These are phyloP conservation scores for Dendrocalamus latiflorus DNA, from an alignment of 202 grass and related monocot species.

Conservation along the genomic window DNA sequence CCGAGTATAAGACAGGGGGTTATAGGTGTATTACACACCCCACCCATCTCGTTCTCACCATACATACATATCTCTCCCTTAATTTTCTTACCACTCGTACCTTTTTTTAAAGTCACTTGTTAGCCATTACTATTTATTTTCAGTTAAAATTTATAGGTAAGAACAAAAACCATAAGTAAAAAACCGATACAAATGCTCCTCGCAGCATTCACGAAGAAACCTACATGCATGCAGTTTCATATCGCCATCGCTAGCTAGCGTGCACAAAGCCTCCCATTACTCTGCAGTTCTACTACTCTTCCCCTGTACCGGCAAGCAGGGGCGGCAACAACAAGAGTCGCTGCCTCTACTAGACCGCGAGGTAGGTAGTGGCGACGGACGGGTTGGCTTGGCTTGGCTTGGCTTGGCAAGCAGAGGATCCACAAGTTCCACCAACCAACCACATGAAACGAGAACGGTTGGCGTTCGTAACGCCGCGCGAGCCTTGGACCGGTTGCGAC, in stretches of 20 bases:
- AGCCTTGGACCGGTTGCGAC: neutral
- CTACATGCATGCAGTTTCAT: neutral
- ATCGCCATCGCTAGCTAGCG: neutral
- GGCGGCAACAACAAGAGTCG: neutral
- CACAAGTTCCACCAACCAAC: conserved; percentile 39
- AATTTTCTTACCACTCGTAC: too few relatives aligned
- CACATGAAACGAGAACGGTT: neutral
- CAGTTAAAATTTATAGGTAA: rapidly evolving
- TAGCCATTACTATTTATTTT: too few relatives aligned
- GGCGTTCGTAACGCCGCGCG: neutral
- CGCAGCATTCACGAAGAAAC: neutral
- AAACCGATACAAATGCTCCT: too few relatives aligned
- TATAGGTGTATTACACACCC: too few relatives aligned
- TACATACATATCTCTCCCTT: too few relatives aligned
- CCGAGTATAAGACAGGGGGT: too few relatives aligned
- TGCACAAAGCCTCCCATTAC: neutral
- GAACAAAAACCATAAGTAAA: too few relatives aligned
- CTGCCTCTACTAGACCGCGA: neutral
- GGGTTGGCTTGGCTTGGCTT: too few relatives aligned
- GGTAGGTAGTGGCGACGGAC: neutral
- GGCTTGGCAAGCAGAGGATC: conserved; percentile 5
- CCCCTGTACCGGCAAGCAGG: neutral
- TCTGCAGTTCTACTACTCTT: neutral
- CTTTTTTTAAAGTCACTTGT: too few relatives aligned
- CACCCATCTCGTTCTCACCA: too few relatives aligned